Evolutionary conservation across 1,139 yeast species (phyloP), one percentile per base, ranked within the genome.

Genomic region (Pneumocystis jirovecii): DNA sequence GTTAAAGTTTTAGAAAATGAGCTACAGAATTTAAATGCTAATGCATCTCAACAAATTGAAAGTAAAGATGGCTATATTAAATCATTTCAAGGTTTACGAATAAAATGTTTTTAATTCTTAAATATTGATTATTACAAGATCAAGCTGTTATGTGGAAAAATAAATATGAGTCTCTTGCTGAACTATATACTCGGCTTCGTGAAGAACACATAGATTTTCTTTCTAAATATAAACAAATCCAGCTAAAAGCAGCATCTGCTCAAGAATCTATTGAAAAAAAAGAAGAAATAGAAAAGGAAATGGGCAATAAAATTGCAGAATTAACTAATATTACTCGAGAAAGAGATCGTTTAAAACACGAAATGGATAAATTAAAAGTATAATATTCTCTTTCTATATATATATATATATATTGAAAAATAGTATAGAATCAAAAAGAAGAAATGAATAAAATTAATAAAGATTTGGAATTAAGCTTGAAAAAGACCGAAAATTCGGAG

Each of bases 211-310:
- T 91, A 73, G 88, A 86, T 69, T 77, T 90, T 68, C 80, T 91
- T 71, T 81, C 88, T 63, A 87, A 87, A 73, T 87, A 87, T 73
- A 91, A 91, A 74, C 86, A 87, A 70, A 82, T 87, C 66, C 96
- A 90, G 75, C 89, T 90, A 71, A 89, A 88, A 75, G 95, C 95
- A 8, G 87, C 91, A 39, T 87, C 95, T 68, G 96, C 97, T 8
- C 96, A 89, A 74, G 97, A 90, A 75, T 88, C 96, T 0, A 84
- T 90, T 68, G 87, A 87, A 70, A 87, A 85, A 75, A 85, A 91
- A 70, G 96, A 90, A 72, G 84, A 84, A 72, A 78, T 88, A 60
- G 96, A 90, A 75, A 84, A 87, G 68, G 96, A 89, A 68, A 78
- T 89, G 74, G 89, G 88, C 74, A 82, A 93, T 19, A 90, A 90